Base-by-base conservation (phyloP, 2,329 filamentous ascomycete genomes). In the Monascus ruber region DNA sequence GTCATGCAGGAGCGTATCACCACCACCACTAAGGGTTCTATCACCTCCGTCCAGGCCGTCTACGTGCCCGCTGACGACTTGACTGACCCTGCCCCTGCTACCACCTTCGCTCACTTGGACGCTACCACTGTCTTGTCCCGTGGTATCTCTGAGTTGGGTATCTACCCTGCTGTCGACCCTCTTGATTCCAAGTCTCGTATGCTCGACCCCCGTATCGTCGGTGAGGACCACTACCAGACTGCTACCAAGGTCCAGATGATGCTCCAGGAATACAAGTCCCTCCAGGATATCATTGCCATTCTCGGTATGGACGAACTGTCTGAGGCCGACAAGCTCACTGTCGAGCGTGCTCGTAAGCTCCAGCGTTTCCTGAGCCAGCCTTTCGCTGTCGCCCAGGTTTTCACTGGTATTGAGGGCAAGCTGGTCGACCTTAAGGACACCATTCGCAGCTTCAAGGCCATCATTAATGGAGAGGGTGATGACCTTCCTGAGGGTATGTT, bases 211-310 rank as follows among this genome's bases (percentile, higher is more conserved):
- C 88, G 91, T 85, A 81, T 98, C 64, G 84, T 98, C 62, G 91
- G 91, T 69, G 77, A 96, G 64, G 91, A 98, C 48, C 91, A 98
- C 79, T 98, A 98, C 82, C 69, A 87, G 48, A 89, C 81, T 60
- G 91, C 91, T 68, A 85, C 84, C 68, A 82, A 82, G 59, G 91
- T 98, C 64, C 91, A 98, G 78, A 87, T 94, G 76, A 96, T 95
- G 73, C 83, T 98, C 67, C 91, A 98, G 76, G 91, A 96, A 79
- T 98, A 98, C 85, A 96, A 96, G 85, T 96, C 89, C 51, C 86
- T 98, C 55, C 91, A 98, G 77, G 91, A 98, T 77, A 98, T 98
- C 81, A 95, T 95, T 77, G 91, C 91, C 72, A 98, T 98, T 87
- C 74, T 96, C 68, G 89, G 89, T 83, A 96, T 98, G 91, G 91